Evolutionary conservation across 176 grass and related monocot species (phyloP), one percentile per base, ranked within the genome.

Genomic region (Chloris gayana): DNA sequence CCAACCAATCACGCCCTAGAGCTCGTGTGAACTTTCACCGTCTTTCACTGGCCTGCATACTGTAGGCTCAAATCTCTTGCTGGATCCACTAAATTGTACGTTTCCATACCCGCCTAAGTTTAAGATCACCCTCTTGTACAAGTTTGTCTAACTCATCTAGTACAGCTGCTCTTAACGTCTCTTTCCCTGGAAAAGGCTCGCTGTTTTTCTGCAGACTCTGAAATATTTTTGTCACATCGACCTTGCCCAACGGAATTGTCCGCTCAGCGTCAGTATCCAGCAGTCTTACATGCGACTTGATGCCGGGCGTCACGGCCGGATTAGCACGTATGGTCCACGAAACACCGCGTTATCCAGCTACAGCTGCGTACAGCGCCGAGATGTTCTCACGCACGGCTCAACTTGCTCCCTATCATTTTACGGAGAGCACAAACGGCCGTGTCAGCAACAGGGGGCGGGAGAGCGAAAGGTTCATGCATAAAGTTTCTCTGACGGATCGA

Each of bases 381-480:
- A 65, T 41, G 77, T 47, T 56, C 30, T 44, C 29, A 59, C 15
- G 60, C 35, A 49, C 41, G 44, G 31, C 33, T 64, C 86, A 70
- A 62, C 58, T 79, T 30, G 60, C 31, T 27, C 62, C 7, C 27
- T 21, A 47, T 63, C 47, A 64, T 64, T 18, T n/a, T 13, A 31
- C 45, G 70, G 32, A 25, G 62, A 76, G 17, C 64, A 45, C 78
- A 80, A 85, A 56, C 8, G n/a, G 45, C 63, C 81, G 15, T 42
- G 63, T 63, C 53, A 80, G 53, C 15, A 27, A 84, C 76, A 80
- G 53, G 64, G 73, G 14, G 32, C 75, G 27, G 6, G 87, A 85
- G 76, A 77, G 83, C 35, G 47, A 85, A 77, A 81, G 87, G 80
- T 85, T 46, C 72, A 77, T 77, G 77, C 77, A 85, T 59, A 68